Base-by-base conservation (phyloP, 1,284 basidiomycete genomes). In the Ganoderma meredithae region DNA sequence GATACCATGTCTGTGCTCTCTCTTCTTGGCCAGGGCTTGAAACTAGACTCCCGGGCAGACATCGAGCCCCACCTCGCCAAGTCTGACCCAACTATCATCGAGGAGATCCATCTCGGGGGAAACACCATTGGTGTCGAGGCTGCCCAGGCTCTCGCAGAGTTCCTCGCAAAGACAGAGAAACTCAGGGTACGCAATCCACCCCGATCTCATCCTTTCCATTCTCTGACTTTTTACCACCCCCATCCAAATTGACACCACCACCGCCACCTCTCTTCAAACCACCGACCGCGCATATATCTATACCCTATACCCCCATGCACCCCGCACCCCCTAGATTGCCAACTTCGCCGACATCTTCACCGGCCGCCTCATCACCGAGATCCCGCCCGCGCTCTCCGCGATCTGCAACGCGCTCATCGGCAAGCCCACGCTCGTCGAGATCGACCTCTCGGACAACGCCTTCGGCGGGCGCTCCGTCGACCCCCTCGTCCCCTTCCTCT, bases 331-430 rank as follows among this genome's bases (percentile, higher is more conserved):
- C 76, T 76, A 98, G 96, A 83, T 98, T 66, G 97, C 96, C 73
- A 93, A 99, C 83, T 94, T 99, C 74, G 94, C 96, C 60, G 98
- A 99, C 83, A 97, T 99, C 82, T 99, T 99, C 83, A 99, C 97
- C 12, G 95, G 97, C 62, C 93, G 98, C 69, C 87, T 98, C 74
- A 99, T 99, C 83, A 87, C 90, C 70, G 97, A 99, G 82, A 99
- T 99, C 78, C 98, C 98, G 4, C 88, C 85, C 74, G 95, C 97
- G 2, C 90, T 99, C 56, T 87, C 90, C 47, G 93, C 95, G 40
- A 89, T 99, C 74, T 98, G 96, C 80, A 88, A 95, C 76, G 90
- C 95, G 17, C 88, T 99, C 67, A 90, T 90, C 72, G 85, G 90
- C 74, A 94, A 95, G 78, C 86, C 90, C 8, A 88, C 90, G 10